Percentiles rank a stretch among this genome's conserved stretches.
These are phyloP conservation scores for Acer saccharum DNA, from an alignment of 345 rosid species.

Conservation along the genomic window DNA sequence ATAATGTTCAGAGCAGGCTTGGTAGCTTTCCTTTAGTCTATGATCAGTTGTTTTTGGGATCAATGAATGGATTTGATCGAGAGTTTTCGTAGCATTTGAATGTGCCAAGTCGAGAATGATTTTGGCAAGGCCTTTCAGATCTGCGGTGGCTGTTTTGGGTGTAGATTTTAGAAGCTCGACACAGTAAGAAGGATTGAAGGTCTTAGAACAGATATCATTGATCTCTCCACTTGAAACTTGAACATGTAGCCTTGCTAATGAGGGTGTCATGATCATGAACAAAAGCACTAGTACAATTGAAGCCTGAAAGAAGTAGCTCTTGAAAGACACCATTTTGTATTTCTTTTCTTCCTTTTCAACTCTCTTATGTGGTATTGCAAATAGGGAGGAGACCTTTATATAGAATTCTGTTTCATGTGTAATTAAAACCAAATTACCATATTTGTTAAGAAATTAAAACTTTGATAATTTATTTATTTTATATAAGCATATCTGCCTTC, in stretches of 20 bases:
- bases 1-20: conserved; percentile 15
- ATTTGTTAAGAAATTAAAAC: too few species aligned
- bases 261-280: not conserved
- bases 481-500: too few species aligned
- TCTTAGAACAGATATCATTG: not conserved
- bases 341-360: not conserved
- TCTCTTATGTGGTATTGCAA: not conserved
- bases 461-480: too few species aligned
- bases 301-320: not conserved
- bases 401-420: too few species aligned
- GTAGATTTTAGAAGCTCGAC: not conserved
- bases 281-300: not conserved
- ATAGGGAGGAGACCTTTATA: not conserved
- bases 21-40: conserved; percentile 5
- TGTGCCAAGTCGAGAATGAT: not conserved
- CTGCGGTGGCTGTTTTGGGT: conserved; percentile 2
- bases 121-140: conserved; percentile 10
- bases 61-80: not conserved
- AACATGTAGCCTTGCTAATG: not conserved
- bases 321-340: not conserved
- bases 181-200: conserved; percentile 7
- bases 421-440: too few species aligned
- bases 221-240: not conserved
- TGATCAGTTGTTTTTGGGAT: not conserved
- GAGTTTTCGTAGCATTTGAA: not conserved